Conservation (phyloP, 2,329 filamentous ascomycete genomes). For the Colletotrichum sp. region DNA sequence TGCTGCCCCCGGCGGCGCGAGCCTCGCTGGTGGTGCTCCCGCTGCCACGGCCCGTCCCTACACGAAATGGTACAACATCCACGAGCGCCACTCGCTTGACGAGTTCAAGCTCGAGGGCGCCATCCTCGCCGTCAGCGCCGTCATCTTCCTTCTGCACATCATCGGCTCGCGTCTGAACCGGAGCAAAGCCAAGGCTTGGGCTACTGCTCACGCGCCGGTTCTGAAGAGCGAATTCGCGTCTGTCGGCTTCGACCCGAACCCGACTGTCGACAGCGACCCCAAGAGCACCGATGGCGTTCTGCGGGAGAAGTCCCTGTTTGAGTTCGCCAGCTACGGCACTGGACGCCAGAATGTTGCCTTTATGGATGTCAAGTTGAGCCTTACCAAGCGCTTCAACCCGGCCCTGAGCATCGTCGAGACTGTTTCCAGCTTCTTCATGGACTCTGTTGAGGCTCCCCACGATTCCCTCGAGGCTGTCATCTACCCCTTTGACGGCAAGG, state of each 20-base stretch:
- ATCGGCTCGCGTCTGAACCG: constrained; percentile 83
- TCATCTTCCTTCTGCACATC: constrained; percentile 81
- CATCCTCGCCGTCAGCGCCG: constrained; percentile 75
- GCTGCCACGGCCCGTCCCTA: constrained; percentile 67
- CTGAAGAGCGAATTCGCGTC: constrained; percentile 84
- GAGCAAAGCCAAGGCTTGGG: constrained; percentile 80
- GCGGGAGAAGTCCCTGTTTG: constrained; percentile 86
- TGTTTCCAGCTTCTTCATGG: constrained; percentile 77
- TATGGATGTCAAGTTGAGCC: constrained; percentile 80
- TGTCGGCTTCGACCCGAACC: constrained; percentile 76
- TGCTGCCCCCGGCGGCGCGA: constrained; percentile 49
- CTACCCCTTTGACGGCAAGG: constrained; percentile 92
- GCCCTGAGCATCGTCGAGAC: constrained; percentile 66
- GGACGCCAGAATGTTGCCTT: constrained; percentile 94
- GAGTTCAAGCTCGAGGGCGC: constrained; percentile 91
- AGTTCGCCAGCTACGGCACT: constrained; percentile 87
- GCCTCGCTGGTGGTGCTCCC: constrained; percentile 45
- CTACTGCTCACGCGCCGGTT: constrained; percentile 72
- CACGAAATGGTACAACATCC: constrained; percentile 96
- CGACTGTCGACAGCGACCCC: constrained; percentile 51
- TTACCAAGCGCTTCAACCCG: constrained; percentile 90
- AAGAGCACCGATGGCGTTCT: constrained; percentile 55
- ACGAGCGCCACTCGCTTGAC: constrained; percentile 82
- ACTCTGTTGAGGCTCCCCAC: constrained; percentile 70
- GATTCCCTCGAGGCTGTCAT: constrained; percentile 80